A percentile compares a stretch with the other conserved stretches of the same genome.
These are phyloP conservation scores for Crithidia fasciculata DNA, from an alignment of 208 protist species.

Conservation along the genomic window DNA sequence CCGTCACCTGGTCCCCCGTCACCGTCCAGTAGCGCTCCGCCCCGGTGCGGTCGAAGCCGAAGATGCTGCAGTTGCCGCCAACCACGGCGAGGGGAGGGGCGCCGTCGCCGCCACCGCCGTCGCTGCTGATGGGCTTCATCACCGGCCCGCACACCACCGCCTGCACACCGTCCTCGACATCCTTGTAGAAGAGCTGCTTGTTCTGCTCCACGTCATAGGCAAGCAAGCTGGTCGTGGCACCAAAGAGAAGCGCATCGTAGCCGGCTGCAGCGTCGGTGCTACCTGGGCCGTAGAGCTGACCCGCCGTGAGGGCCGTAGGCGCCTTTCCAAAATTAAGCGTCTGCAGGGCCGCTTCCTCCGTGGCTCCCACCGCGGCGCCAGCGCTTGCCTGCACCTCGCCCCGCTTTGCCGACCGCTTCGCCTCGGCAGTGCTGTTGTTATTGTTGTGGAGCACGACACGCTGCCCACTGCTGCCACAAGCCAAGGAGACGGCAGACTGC, in stretches of 20 bases:
- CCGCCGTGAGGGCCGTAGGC: conserved; percentile 77
- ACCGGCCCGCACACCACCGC: conserved; percentile 80
- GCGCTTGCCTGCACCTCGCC: conserved; percentile 33
- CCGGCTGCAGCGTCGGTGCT: conserved; percentile 14
- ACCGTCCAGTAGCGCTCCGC: conserved; percentile 94
- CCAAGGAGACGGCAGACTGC: conserved; percentile 52
- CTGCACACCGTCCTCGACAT: conserved; percentile 92
- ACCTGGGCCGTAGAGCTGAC: conserved; percentile 38
- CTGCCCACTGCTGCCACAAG: conserved; percentile 74
- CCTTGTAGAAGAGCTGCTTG: conserved; percentile 92
- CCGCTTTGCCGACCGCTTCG: conserved; percentile 44
- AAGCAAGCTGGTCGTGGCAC: conserved; percentile 85
- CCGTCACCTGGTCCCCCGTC: conserved; percentile 93
- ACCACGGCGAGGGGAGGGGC: conserved; percentile 75
- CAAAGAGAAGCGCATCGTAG: conserved; percentile 91
- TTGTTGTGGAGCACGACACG: conserved; percentile 90
- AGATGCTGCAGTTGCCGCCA: conserved; percentile 95
- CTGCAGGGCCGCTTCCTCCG: conserved; percentile 47
- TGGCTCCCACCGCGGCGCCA: conserved; percentile 1
- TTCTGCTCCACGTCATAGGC: conserved; percentile 94
- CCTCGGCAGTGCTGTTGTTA: conserved; percentile 45
- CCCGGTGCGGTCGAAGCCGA: conserved; percentile 91
- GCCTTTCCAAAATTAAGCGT: conserved; percentile 90
- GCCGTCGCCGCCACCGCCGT: conserved; percentile 2
- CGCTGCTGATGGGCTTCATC: conserved; percentile 6